A percentile compares a stretch with the other conserved stretches of the same genome.
These are phyloP conservation scores for Pyrus bretschneideri DNA, from an alignment of 306 rosid species.

Conservation along the genomic window DNA sequence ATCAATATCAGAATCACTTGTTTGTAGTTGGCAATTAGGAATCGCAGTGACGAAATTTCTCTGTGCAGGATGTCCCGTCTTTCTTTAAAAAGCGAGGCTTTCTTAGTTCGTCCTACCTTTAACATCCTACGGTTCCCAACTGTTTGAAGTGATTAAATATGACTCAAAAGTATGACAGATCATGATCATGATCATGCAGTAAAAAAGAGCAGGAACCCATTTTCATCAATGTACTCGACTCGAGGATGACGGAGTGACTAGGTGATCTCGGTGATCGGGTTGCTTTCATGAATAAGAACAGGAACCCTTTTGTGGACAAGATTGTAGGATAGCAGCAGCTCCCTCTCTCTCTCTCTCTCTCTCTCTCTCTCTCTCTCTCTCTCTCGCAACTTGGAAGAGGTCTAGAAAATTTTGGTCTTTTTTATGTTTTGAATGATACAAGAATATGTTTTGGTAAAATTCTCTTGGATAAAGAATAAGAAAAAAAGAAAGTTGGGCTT, in stretches of 20 bases:
- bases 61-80: no score
- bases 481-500: no score
- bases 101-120: no score
- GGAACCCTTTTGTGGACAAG: slow-evolving; percentile 36
- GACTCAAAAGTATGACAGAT: no score
- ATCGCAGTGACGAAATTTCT: no score
- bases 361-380: slow-evolving; percentile 7
- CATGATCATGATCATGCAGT: no score
- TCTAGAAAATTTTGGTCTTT: neutral
- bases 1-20: neutral
- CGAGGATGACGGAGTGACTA: slow-evolving; percentile 35
- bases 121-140: no score
- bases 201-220: neutral
- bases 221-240: slow-evolving; percentile 40
- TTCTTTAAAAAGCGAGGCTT: no score
- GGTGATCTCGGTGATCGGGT: slow-evolving; percentile 20
- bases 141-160: no score
- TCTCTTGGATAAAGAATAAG: neutral
- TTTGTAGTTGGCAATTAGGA: no score
- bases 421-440: neutral
- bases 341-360: no score
- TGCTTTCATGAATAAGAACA: slow-evolving; percentile 33
- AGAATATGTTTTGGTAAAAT: no score
- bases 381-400: neutral
- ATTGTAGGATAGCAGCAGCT: slow-evolving; percentile 25